Percentiles rank a stretch among this genome's conserved stretches.
Evolutionary conservation across 163 green algal genomes (phyloP).

Genomic region (Chloroidium sp.): DNA sequence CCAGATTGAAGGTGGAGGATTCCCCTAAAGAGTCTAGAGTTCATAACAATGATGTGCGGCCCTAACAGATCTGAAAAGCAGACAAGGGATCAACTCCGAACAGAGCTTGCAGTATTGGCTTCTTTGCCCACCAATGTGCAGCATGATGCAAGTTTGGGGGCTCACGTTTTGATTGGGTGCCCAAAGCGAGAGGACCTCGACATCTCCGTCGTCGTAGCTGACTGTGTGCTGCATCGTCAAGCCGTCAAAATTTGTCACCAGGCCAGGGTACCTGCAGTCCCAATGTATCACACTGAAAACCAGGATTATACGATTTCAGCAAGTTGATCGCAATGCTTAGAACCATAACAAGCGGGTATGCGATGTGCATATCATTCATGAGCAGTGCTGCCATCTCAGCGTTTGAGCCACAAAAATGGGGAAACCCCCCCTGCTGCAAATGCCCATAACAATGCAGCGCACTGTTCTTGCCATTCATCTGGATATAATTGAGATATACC

Average conservation of each 20-base stretch:
- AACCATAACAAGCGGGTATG: too few species aligned
- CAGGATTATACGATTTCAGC: too few species aligned
- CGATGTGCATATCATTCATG: too few species aligned
- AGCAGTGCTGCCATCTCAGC: too few species aligned
- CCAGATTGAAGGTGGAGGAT: background rate
- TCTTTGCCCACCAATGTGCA: background rate
- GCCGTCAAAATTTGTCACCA: conserved; percentile 33
- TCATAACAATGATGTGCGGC: too few species aligned
- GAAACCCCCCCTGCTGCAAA: too few species aligned
- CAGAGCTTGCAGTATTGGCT: background rate
- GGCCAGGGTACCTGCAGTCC: background rate
- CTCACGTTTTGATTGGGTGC: conserved; percentile 34
- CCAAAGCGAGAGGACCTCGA: conserved; percentile 62
- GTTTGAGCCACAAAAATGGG: too few species aligned
- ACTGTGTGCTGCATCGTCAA: conserved; percentile 63
- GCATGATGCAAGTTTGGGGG: background rate
- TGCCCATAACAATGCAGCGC: too few species aligned
- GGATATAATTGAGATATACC: conserved; percentile 21
- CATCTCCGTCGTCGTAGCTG: conserved; percentile 69
- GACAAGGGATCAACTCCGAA: background rate
- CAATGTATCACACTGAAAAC: too few species aligned
- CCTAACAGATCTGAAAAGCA: too few species aligned
- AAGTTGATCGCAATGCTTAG: too few species aligned
- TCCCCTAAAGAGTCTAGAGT: background rate
- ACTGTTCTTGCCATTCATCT: too few species aligned